phyloP scores from a whole-genome alignment of 768 basidiomycete species.

The Saitozyma sp. region DNA sequence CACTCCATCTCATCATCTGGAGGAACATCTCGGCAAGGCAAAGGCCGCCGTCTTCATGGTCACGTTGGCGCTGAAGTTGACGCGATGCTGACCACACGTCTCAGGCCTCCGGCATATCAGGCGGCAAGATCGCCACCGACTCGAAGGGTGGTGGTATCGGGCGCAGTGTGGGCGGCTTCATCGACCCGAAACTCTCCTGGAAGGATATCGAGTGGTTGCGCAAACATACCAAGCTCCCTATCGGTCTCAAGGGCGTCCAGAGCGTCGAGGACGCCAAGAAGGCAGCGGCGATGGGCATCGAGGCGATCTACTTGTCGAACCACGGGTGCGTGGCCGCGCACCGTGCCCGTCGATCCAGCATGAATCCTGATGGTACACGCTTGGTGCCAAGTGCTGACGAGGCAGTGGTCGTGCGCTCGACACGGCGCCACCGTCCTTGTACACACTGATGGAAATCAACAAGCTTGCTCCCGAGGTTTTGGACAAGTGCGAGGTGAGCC shows the following conservation, averaged over 20 bases:
- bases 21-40: no score
- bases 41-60: no score
- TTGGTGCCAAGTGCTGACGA: constrained; percentile 2
- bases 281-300: constrained; percentile 76
- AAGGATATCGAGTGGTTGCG: constrained; percentile 60
- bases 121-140: constrained; percentile 48
- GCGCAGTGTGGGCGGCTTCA: constrained; percentile 48
- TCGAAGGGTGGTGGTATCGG: constrained; percentile 52
- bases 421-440: constrained; percentile 52
- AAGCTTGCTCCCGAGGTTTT: constrained; percentile 74
- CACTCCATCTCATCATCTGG: no score
- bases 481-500: constrained; percentile 58
- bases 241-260: constrained; percentile 58
- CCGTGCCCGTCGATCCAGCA: neutral
- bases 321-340: constrained; percentile 61
- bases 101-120: constrained; percentile 49
- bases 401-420: constrained; percentile 32
- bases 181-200: constrained; percentile 52
- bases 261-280: constrained; percentile 73
- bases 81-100: neutral
- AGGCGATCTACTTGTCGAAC: constrained; percentile 85
- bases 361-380: neutral
- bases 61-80: neutral
- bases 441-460: constrained; percentile 70
- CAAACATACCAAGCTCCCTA: constrained; percentile 55